Base-by-base conservation (phyloP, 2,329 filamentous ascomycete species). In the Parafenestella ontariensis region DNA sequence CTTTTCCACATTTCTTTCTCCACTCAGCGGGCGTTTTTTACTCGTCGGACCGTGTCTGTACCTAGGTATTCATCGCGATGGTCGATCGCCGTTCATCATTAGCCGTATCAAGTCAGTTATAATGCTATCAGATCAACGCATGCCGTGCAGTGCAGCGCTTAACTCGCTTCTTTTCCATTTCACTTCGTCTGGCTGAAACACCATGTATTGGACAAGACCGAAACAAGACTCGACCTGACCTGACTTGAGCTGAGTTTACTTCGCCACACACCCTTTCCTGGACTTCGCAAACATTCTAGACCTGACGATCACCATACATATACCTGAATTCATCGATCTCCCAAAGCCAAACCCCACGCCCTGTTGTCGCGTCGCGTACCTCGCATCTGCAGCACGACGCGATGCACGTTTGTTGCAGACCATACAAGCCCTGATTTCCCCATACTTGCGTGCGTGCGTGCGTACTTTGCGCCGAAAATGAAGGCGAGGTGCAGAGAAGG, bases 61-160 rank as follows among this genome's bases (percentile, higher is more conserved):
- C 37, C 21, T 23, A 23, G 37, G 36, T 39, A 21, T 37, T 34
- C 18, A 49, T 44, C 48, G 45, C 52, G n/a, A n/a, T n/a, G n/a
- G n/a, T n/a, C n/a, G n/a, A n/a, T n/a, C n/a, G n/a, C n/a, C n/a
- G n/a, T n/a, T n/a, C 48, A 39, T 55, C 45, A 59, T 56, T 61
- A 55, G 58, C 52, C 47, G 36, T 29, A 26, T 47, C 42, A 55
- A 42, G 46, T 46, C n/a, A 53, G 23, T 46, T n/a, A n/a, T n/a
- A 33, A 46, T 52, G 44, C 51, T 50, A 58, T 60, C 49, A 40
- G 45, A 52, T 52, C 36, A 37, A 3, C n/a, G n/a, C n/a, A n/a
- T n/a, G n/a, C n/a, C n/a, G n/a, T n/a, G n/a, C n/a, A n/a, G n/a
- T 9, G 34, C 40, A 53, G 55, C 58, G 58, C 55, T 58, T 61